A percentile compares a stretch with the other conserved stretches of the same genome.
Conservation (phyloP, 1,284 basidiomycete species). For the Puccinia novopanici region DNA sequence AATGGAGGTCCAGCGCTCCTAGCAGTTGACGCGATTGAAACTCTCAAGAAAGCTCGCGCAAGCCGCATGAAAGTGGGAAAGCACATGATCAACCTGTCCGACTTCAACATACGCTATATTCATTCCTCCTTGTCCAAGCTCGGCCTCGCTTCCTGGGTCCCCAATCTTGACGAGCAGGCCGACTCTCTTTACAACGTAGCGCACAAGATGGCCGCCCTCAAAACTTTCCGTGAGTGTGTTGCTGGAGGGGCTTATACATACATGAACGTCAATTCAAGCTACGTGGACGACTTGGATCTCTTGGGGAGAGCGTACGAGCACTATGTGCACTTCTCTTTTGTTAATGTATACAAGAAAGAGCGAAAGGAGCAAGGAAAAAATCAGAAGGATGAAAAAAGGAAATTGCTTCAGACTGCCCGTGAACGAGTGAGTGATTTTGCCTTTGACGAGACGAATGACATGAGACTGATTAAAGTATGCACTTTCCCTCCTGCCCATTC, state of each 20-base stretch:
- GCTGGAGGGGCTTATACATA: constrained; percentile 18
- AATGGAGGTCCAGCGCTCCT: not conserved
- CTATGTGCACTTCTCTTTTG: constrained; percentile 3
- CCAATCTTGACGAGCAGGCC: not conserved
- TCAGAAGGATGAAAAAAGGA: not conserved
- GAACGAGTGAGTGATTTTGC: constrained; percentile 6
- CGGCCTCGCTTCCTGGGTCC: constrained; percentile 8
- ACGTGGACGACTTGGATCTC: not conserved
- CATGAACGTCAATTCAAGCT: not conserved
- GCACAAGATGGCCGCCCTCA: not conserved
- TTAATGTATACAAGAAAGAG: not conserved
- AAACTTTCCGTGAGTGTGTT: constrained; percentile 7
- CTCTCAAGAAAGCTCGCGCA: not conserved
- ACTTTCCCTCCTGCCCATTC: not conserved
- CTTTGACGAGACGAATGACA: too few relatives aligned
- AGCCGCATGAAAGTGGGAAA: not conserved
- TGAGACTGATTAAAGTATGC: too few relatives aligned
- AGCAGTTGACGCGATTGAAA: not conserved
- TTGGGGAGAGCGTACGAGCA: not conserved
- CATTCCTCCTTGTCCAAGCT: constrained; percentile 4
- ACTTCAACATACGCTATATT: constrained; percentile 2
- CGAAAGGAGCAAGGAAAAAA: not conserved
- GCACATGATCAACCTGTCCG: not conserved
- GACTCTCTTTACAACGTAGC: constrained; percentile 32
- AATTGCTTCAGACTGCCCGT: not conserved